Evolutionary conservation across 257 asterid genomes (phyloP), one percentile per base, ranked within the genome.

Genomic region (Coffea eugenioides): DNA sequence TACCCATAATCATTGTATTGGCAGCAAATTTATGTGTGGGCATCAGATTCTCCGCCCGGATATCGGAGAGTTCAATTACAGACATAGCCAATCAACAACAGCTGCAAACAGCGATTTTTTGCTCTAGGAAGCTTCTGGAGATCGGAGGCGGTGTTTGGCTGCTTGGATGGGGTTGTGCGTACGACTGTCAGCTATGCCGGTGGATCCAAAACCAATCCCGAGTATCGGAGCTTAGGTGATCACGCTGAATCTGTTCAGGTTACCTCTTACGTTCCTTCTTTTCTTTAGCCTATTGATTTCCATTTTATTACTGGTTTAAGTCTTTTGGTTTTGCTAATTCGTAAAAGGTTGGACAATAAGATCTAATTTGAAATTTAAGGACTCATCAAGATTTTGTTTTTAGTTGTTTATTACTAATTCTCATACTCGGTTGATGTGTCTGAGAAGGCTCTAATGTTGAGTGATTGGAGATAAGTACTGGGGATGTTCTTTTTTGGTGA

Each of bases 71-170:
- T 45, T 81, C 83, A 34, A 76, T 69, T 61, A 88, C 36, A 14
- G 68, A 49, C 34, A 75, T 73, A 2, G 83, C 93, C 77, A 89
- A 84, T 83, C 88, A 80, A 65, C 88, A 80, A 57, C 89, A 90
- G 36, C 83, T 89, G 66, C 86, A 76, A 81, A 91, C 91, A 0
- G 97, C 95, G 10, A 91, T 92, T 36, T 96, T 96, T 85, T 85
- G 91, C 95, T 43, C 93, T 96, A 65, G 99, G 99, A 72, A 91
- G 98, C 92, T 96, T 94, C 86, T 95, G 99, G 98, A 91, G 98
- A 81, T 93, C 98, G 11, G 97, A 95, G 84, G 95, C 97, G 21
- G 91, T 87, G 62, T 95, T 95, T 61, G 99, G 99, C 31, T 95
- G 99, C 91, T 36, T 88, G 46, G 87, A 85, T 82, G 99, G 99